Conservation (phyloP, 345 rosid genomes). For the Pugionium dolabratum region DNA sequence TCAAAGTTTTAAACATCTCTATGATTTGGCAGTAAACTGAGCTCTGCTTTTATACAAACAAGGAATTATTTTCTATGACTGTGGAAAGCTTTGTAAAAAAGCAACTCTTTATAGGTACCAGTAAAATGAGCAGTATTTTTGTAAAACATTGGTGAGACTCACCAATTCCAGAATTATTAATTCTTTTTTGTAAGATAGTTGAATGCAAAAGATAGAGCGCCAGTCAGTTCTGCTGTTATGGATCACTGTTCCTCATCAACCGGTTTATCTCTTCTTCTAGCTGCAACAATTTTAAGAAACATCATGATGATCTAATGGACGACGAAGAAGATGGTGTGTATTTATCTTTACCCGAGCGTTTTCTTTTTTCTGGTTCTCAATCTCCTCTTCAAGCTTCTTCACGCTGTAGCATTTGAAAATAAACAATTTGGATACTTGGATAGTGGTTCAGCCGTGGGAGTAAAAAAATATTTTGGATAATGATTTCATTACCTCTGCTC, state of each 20-base stretch:
- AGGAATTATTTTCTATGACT: too few relatives aligned
- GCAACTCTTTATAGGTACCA: too few relatives aligned
- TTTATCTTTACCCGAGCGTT: constrained; percentile 13
- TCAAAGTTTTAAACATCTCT: too few relatives aligned
- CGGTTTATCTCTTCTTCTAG: constrained; percentile 2
- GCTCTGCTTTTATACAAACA: too few relatives aligned
- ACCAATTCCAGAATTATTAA: too few relatives aligned
- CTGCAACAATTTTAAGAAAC: constrained; percentile 11
- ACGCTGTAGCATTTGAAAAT: constrained; percentile 20
- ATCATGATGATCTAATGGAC: background rate
- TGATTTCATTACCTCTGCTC: constrained; percentile 65
- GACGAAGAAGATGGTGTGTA: background rate
- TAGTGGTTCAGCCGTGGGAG: too few relatives aligned
- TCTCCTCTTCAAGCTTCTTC: constrained; percentile 7
- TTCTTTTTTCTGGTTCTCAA: constrained; percentile 15
- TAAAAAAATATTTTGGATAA: too few relatives aligned
- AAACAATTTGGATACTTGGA: too few relatives aligned
- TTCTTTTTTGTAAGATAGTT: too few relatives aligned
- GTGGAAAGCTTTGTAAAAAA: too few relatives aligned
- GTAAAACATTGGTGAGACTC: background rate
- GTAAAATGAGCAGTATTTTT: background rate
- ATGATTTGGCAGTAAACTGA: too few relatives aligned
- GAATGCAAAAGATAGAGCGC: background rate
- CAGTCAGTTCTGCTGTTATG: background rate
- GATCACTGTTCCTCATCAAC: constrained; percentile 15